Conservation (phyloP, 2,329 filamentous ascomycete genomes). For the Ophiostoma tasmaniense region DNA sequence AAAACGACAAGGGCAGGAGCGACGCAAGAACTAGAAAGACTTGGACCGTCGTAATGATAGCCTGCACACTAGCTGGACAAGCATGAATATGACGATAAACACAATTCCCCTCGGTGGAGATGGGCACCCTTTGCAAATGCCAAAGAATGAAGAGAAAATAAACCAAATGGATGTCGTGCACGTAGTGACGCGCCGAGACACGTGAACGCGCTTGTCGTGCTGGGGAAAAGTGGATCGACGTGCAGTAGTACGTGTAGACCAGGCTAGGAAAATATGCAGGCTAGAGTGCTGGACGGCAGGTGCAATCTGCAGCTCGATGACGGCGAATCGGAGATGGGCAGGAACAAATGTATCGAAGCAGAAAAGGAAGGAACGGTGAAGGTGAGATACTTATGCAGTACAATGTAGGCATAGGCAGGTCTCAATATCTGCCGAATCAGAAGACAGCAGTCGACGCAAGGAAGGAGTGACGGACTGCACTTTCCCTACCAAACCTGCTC, state of each 20-base stretch:
- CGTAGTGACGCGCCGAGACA: conserved; percentile 20
- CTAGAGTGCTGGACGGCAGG: not conserved
- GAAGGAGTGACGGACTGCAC: conserved; percentile 3
- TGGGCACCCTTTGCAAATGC: not conserved
- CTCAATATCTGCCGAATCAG: not conserved
- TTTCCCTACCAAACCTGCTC: conserved; percentile 10
- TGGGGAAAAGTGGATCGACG: not conserved
- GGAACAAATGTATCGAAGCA: not conserved
- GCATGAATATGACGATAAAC: not conserved
- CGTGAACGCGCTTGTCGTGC: conserved; percentile 20
- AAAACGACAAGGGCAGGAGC: not conserved
- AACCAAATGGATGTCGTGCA: not conserved
- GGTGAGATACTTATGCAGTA: not conserved
- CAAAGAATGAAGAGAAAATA: not conserved
- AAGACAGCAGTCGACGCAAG: conserved; percentile 4
- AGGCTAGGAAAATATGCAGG: not conserved
- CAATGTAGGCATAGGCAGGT: not conserved
- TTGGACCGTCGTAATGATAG: not conserved
- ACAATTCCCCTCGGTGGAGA: conserved; percentile 1
- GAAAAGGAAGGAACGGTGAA: not conserved
- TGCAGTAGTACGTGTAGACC: conserved; percentile 2
- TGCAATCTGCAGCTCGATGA: not conserved
- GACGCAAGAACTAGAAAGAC: not conserved
- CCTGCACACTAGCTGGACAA: not conserved
- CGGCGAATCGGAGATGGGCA: conserved; percentile 11